These are phyloP conservation scores for Nicotiana otophora DNA, from an alignment of 257 asterid genomes.

Conservation along the genomic window DNA sequence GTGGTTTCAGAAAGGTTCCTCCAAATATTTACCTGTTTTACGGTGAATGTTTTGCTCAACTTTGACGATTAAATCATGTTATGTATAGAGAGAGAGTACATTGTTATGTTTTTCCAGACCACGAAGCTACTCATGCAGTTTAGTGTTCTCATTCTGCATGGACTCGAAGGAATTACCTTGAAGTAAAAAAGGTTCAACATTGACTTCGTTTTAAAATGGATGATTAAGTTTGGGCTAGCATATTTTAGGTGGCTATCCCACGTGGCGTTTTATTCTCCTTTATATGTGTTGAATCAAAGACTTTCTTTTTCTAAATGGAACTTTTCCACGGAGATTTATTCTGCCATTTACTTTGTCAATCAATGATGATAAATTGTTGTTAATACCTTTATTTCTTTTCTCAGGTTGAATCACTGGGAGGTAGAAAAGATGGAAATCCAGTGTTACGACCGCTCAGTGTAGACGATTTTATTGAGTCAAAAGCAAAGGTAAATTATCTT, in stretches of 20 bases:
- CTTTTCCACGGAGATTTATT: neutral
- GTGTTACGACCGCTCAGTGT: conserved; percentile 54
- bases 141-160: neutral
- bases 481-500: conserved; percentile 63
- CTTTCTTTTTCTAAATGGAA: neutral
- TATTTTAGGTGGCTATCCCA: neutral
- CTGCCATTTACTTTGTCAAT: neutral
- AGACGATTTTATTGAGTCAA: conserved; percentile 72
- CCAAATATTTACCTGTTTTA: neutral
- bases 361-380: neutral
- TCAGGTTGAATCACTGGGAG: conserved; percentile 38
- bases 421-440: conserved; percentile 30
- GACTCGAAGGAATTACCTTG: neutral
- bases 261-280: neutral
- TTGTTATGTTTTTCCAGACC: neutral
- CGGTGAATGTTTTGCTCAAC: neutral
- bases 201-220: neutral
- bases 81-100: neutral
- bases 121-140: neutral
- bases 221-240: neutral
- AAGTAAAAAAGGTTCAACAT: too few relatives aligned
- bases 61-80: neutral
- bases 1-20: neutral
- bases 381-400: conserved; percentile 1
- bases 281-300: neutral